Base-by-base conservation (phyloP, 192 early-diverging fungal genomes). In the Endogone sp. region DNA sequence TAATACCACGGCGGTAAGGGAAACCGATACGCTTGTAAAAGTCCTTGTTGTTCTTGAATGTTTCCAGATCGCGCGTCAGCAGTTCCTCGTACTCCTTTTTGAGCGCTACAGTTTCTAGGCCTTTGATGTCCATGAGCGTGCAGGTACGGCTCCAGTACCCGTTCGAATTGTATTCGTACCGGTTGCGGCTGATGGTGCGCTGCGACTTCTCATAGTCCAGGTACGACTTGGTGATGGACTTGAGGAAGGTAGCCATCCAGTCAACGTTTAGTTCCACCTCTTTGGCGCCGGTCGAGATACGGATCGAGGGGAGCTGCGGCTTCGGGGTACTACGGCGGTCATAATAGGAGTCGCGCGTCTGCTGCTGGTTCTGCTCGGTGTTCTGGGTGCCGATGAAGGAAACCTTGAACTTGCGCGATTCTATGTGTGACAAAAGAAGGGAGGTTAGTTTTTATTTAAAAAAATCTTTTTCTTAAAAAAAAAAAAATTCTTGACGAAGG, bases 1-100 rank as follows among this genome's bases (percentile, higher is more conserved):
- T 49, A 29, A 77, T 81, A 16, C 87, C 87, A 28, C 84, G 77
- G 26, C 84, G 73, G 78, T 87, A 89, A 22, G 87, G 85, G 16
- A 89, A 79, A 8, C 87, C 87, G 63, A 88, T 85, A 3, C 85
- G 71, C 31, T 68, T 67, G 73, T 89, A 89, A 66, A 89, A 89
- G 2, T 78, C 74, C 65, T 81, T 75, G 69, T 86, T 82, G 29
- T 73, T 71, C 54, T 69, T 58, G 67, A 89, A 89, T 0, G 83
- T 78, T 30, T 77, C 68, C 11, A 89, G 65, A 65, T 89, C 87
- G 22, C 71, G 63, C 29, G 63, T 63, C 6, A 89, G 32, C 3
- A 85, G 67, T 24, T 65, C 60, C 72, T 89, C 86, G 44, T 85
- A 71, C 13, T 68, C 29, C 29, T 73, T 63, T 60, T 84, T 77